Base-by-base conservation (phyloP, 352 stramenopile species). In the Discostella stelligera region DNA sequence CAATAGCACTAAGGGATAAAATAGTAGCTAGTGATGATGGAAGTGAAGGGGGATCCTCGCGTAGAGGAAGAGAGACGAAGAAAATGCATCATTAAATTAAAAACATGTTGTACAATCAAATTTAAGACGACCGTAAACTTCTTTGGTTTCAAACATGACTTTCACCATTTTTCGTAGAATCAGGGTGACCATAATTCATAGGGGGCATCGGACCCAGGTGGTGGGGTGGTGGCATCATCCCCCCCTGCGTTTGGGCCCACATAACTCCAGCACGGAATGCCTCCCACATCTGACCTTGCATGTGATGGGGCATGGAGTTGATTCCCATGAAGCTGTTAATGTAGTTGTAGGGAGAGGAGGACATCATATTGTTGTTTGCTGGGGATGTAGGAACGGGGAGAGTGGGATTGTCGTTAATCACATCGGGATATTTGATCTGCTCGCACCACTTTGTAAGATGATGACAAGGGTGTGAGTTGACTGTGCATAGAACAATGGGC, bases 171-270 rank as follows among this genome's bases (percentile, higher is more conserved):
- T 44, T 44, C 37, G 37, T 61, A 37, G 25, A 10, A 46, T 61
- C 53, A 37, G 27, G 20, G 41, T 60, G 20, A 41, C 3, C 18
- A 18, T 48, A 61, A 37, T 18, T 20, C 53, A 61, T 61, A 7
- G 53, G 53, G 37, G 1, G 37, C 37, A 44, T 44, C 3, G 39
- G 16, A 44, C 25, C 25, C 61, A 59, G 8, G 11, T 39, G 61
- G 16, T 18, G 44, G 0, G 30, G 30, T n/a, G 27, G 41, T 20
- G 39, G 60, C 39, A 67, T 46, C 16, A 54, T 37, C 21, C 39
- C 46, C 21, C 60, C 71, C 48, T 77, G 59, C n/a, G 52, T 27
- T 61, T 78, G 70, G 10, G 70, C 70, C 70, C 70, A 78, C 70
- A 78, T 66, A 13, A 53, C 53, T n/a, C 46, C 66, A 0, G 59